A percentile compares a stretch with the other conserved stretches of the same genome.
phyloP scores from a whole-genome alignment of 768 basidiomycete species.

The Suillus alpinus region DNA sequence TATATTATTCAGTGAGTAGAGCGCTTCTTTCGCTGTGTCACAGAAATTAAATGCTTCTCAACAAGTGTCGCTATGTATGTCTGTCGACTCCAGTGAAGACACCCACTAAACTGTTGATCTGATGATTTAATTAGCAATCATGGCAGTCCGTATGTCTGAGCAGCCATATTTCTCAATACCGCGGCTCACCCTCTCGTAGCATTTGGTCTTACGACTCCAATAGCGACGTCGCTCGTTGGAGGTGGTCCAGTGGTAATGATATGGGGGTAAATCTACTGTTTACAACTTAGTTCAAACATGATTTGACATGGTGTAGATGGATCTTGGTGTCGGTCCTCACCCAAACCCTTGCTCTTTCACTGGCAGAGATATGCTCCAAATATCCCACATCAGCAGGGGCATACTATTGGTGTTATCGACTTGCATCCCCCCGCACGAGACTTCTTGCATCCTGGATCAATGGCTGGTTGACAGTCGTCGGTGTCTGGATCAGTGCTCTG shows the following conservation, averaged over 20 bases:
- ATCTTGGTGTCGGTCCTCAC: constrained; percentile 48
- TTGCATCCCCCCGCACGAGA: constrained; percentile 50
- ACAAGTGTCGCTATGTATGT: constrained; percentile 46
- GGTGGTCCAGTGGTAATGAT: constrained; percentile 58
- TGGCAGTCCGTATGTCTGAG: constrained; percentile 56
- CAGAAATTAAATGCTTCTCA: constrained; percentile 13
- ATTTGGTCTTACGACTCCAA: constrained; percentile 53
- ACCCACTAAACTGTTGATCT: constrained; percentile 5
- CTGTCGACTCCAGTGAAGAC: neutral
- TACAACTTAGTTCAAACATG: too few relatives aligned
- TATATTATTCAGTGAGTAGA: constrained; percentile 49
- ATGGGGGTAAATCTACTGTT: constrained; percentile 45
- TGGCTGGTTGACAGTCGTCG: constrained; percentile 67
- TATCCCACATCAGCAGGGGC: constrained; percentile 62
- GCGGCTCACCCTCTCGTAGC: constrained; percentile 33
- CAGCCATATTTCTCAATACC: neutral
- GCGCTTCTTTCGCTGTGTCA: neutral
- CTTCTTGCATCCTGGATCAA: constrained; percentile 61
- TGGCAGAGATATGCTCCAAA: constrained; percentile 58
- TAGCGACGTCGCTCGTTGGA: constrained; percentile 51
- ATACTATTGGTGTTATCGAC: constrained; percentile 65
- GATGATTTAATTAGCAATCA: constrained; percentile 41
- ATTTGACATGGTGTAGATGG: constrained; percentile 36
- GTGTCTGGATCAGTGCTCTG: constrained; percentile 66
- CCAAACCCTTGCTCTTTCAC: constrained; percentile 47